A percentile compares a stretch with the other conserved stretches of the same genome.
phyloP scores from a whole-genome alignment of 805 yeast genomes.

The Lipomyces starkeyi region DNA sequence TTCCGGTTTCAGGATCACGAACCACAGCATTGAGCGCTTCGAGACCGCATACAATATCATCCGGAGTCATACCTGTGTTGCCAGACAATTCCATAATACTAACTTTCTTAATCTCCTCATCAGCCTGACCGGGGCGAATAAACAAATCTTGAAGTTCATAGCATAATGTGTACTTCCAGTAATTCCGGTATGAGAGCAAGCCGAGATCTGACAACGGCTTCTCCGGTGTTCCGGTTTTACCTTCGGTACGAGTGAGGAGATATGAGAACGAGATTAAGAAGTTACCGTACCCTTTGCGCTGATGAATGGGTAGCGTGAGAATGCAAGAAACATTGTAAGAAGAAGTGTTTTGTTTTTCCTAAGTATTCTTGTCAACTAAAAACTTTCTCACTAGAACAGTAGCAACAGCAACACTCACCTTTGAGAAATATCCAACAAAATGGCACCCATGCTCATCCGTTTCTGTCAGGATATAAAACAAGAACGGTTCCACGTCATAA shows the following conservation, averaged over 20 bases:
- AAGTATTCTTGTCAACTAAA: background rate
- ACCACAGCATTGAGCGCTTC: constrained; percentile 74
- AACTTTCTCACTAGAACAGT: background rate
- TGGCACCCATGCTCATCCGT: constrained; percentile 64
- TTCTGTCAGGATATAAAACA: constrained; percentile 84
- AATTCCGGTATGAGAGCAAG: constrained; percentile 78
- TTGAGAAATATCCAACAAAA: constrained; percentile 93
- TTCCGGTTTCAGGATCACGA: constrained; percentile 52
- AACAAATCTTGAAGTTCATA: constrained; percentile 48
- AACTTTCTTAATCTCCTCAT: constrained; percentile 21
- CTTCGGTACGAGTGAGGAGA: constrained; percentile 73
- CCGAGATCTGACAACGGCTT: constrained; percentile 92
- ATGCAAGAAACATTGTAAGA: constrained; percentile 90
- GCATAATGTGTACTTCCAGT: constrained; percentile 78
- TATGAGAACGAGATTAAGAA: constrained; percentile 89
- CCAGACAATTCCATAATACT: constrained; percentile 68
- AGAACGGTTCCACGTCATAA: constrained; percentile 94
- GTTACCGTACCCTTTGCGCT: constrained; percentile 87
- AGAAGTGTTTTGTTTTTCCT: constrained; percentile 62
- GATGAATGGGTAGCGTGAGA: constrained; percentile 84
- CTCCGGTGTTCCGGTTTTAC: constrained; percentile 89
- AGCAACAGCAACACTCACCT: constrained; percentile 54
- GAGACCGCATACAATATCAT: constrained; percentile 85
- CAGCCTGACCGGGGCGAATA: constrained; percentile 20
- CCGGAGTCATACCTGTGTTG: constrained; percentile 81